Evolutionary conservation across 805 yeast species (phyloP), one percentile per base, ranked within the genome.

Genomic region (Lipomyces kockii): DNA sequence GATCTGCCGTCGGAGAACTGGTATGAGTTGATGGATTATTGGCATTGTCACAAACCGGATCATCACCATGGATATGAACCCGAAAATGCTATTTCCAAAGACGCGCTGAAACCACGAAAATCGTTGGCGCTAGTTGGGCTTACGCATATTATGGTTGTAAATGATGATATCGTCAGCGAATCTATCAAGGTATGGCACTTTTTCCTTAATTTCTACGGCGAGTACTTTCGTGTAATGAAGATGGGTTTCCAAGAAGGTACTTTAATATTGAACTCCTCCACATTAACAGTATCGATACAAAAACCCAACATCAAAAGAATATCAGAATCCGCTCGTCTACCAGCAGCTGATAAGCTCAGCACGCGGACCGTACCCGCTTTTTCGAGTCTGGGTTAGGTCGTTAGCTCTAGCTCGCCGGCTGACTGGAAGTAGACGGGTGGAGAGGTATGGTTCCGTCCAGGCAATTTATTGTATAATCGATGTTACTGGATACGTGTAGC

Each of bases 1-100:
- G 90, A 90, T 51, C 85, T 94, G 87, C 99, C 99, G 0, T 89
- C 97, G 0, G 98, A 92, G 74, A 81, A 86, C 60, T 94, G 99
- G 99, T 86, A 89, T 14, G 99, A 94, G 76, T 80, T 95, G 84
- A 89, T 94, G 97, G 98, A 94, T 66, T 90, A 89, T 71, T 94
- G 99, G 99, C 98, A 94, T 76, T 94, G 99, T 76, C 98, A 94
- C 65, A 80, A 80, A 64, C 83, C 83, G 39, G 61, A 60, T 39
- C 65, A 63, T 57, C 64, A 63, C 52, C 64, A 63, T 39, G 25
- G 55, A n/a, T 43, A 52, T n/a, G 34, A 25, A 49, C 58, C 49
- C 12, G 12, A 35, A 8, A 34, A 37, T 9, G 61, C 3, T 20
- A 11, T 58, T 2, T 53, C 69, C 14, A 60, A 55, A 25, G 68